Percentiles rank a stretch among this genome's conserved stretches.
Evolutionary conservation across 208 protist genomes (phyloP).

Genomic region (Lotmaria passim): DNA sequence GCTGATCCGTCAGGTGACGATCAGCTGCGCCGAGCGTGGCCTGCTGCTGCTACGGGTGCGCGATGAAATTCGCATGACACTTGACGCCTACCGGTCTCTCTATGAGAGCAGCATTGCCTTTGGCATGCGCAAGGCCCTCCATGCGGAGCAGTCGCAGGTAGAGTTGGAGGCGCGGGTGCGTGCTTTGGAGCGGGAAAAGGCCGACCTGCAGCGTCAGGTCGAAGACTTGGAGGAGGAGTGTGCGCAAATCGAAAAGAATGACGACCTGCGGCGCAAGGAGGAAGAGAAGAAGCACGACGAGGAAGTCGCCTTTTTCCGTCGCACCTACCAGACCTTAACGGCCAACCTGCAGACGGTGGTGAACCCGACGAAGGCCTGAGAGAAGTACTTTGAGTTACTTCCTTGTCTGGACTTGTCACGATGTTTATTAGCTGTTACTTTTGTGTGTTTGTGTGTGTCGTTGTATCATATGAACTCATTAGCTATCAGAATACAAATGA

Average conservation of each 20-base stretch:
- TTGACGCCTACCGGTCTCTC: slow-evolving; percentile 86
- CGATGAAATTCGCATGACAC: slow-evolving; percentile 95
- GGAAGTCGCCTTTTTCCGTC: slow-evolving; percentile 96
- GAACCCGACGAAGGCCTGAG: slow-evolving; percentile 80
- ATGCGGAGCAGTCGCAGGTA: slow-evolving; percentile 96
- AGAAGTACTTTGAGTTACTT: too few relatives aligned
- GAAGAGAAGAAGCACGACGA: slow-evolving; percentile 97
- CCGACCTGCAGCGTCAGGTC: slow-evolving; percentile 92
- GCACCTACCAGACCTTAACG: slow-evolving; percentile 95
- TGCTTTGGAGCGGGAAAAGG: slow-evolving; percentile 94
- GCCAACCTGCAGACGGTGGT: slow-evolving; percentile 90
- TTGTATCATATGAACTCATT: too few relatives aligned
- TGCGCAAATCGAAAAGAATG: slow-evolving; percentile 90
- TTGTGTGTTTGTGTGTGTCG: not conserved
- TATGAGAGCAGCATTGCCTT: slow-evolving; percentile 92
- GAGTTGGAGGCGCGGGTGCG: slow-evolving; percentile 95
- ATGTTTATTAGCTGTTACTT: not conserved
- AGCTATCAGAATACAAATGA: too few relatives aligned
- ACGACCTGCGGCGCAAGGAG: slow-evolving; percentile 88
- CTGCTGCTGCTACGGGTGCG: slow-evolving; percentile 97
- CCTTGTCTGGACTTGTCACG: too few relatives aligned
- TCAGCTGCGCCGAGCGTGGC: slow-evolving; percentile 98
- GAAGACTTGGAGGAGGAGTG: slow-evolving; percentile 73
- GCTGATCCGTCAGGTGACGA: slow-evolving; percentile 98
- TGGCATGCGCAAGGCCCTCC: slow-evolving; percentile 98